Evolutionary conservation across 148 eudicot species (phyloP), one percentile per base, ranked within the genome.

Genomic region (Nepenthes gracilis): DNA sequence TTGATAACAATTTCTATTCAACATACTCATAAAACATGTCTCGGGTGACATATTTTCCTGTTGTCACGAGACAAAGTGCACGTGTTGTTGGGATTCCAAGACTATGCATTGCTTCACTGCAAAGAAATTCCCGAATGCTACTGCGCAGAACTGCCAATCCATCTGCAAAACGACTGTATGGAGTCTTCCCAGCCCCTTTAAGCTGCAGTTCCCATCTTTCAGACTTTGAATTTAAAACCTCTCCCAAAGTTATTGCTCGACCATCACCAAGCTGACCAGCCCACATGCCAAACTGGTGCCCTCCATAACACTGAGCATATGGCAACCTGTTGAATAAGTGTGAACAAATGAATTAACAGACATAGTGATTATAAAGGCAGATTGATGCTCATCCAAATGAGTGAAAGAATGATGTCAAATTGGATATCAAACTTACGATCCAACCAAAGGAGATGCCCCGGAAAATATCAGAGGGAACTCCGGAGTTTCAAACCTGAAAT

Each of bases 241-340:
- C 99, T 51, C 99, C 99, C 47, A 93, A 75, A 34, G 92, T 86
- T 47, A 93, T 86, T 64, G 99, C 99, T 43, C 99, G 86, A 66
- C 99, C 99, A 79, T 93, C 99, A 67, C 99, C 99, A 67, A 93
- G 75, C 72, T 93, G 99, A 71, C 99, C 99, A 58, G 99, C 99
- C 99, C 99, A 93, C 80, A 69, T 83, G 55, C 99, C 99, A 76
- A 93, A 93, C 73, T 93, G 99, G 76, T 93, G 96, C 36, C 99
- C 99, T 60, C 99, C 99, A 67, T 93, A 93, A 69, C 96, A 88
- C 59, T 93, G 99, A 74, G 99, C 95, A 84, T 88, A 93, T 8
- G 95, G 77, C 71, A 77, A 73, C 50, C 98, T 92, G 78, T 36
- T 74, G 9, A 68, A 64, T 54, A 58, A 37, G 4, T 35, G 32